Base-by-base conservation (phyloP, 1,284 basidiomycete genomes). In the Boletellus deceptivus region DNA sequence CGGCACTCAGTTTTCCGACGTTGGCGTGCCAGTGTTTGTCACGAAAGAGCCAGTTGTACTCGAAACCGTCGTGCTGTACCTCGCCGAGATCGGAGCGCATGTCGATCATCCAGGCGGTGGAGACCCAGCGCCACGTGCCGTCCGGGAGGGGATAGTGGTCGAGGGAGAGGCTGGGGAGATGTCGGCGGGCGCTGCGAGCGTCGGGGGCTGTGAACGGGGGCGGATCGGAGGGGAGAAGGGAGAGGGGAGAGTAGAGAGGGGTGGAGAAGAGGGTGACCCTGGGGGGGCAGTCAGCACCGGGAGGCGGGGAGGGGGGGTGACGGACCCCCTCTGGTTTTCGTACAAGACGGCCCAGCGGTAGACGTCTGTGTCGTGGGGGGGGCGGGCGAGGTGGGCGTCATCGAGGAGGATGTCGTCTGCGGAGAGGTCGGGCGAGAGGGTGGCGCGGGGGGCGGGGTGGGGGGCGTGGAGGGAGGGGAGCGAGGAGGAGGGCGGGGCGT, bases 101-200 rank as follows among this genome's bases (percentile, higher is more conserved):
- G 70, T 91, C 89, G 52, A 91, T 81, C 86, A 91, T 87, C 89
- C 89, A 91, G 7, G 77, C 70, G 33, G 78, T 77, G 34, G 86
- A 89, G 3, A 89, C 81, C 89, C 89, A 91, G 40, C 70, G 76
- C 89, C 89, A 91, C 11, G 77, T 80, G 22, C 86, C 88, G 58
- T 90, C 86, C 1, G 89, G 89, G 22, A 91, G 77, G n/a, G 86
- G 84, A 58, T 86, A 91, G 45, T 79, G 77, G 4, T 70, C 65
- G 6, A 89, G 75, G 9, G 83, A 77, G 43, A 84, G 72, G 4
- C 76, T 75, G 1, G 82, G 77, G 56, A 82, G 75, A 46, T 71
- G 65, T 6, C 70, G 69, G 16, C 75, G 75, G 40, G 59, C 54
- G 43, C 69, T 69, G 10, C 70, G 68, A 3, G 72, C 59, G 41